Percentiles rank a stretch among this genome's conserved stretches.
Evolutionary conservation across 140 eudicot genomes (phyloP).

Genomic region (Erigeron philadelphicus): DNA sequence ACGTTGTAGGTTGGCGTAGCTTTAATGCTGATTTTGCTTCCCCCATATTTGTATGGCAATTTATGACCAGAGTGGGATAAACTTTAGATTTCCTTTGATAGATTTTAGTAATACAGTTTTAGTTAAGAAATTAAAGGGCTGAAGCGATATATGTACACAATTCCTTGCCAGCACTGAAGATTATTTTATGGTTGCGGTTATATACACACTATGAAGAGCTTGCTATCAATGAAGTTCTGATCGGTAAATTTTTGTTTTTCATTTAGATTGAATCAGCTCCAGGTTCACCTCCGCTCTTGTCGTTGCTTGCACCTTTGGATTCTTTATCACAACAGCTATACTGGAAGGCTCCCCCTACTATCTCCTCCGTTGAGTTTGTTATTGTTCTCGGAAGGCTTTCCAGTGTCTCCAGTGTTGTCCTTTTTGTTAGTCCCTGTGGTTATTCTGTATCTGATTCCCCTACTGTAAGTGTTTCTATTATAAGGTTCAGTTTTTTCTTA

Average conservation of each 20-base stretch:
- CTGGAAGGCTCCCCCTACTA: constrained; percentile 80
- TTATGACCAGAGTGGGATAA: too few relatives aligned
- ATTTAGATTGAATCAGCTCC: constrained; percentile 74
- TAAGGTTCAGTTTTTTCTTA: constrained; percentile 5
- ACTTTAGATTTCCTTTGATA: too few relatives aligned
- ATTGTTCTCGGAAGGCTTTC: constrained; percentile 72
- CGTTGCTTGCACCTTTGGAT: constrained; percentile 75
- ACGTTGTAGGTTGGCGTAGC: too few relatives aligned
- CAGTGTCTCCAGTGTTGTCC: constrained; percentile 65
- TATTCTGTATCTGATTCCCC: constrained; percentile 82
- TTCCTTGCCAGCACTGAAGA: too few relatives aligned
- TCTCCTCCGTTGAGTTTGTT: constrained; percentile 59
- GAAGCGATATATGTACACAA: too few relatives aligned
- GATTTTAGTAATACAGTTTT: not conserved
- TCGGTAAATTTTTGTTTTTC: constrained; percentile 3
- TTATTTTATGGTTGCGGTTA: too few relatives aligned
- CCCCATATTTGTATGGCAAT: too few relatives aligned
- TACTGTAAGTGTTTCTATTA: constrained; percentile 49
- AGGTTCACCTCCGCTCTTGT: constrained; percentile 73
- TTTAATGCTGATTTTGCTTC: too few relatives aligned
- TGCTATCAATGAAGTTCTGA: constrained; percentile 8
- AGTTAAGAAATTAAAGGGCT: not conserved
- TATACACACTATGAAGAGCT: too few relatives aligned
- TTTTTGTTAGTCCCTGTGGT: constrained; percentile 77
- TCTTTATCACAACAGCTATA: constrained; percentile 57